These are phyloP conservation scores for Magnolia kwangsiensis DNA, from an alignment of 164 flowering plant species.

Conservation along the genomic window DNA sequence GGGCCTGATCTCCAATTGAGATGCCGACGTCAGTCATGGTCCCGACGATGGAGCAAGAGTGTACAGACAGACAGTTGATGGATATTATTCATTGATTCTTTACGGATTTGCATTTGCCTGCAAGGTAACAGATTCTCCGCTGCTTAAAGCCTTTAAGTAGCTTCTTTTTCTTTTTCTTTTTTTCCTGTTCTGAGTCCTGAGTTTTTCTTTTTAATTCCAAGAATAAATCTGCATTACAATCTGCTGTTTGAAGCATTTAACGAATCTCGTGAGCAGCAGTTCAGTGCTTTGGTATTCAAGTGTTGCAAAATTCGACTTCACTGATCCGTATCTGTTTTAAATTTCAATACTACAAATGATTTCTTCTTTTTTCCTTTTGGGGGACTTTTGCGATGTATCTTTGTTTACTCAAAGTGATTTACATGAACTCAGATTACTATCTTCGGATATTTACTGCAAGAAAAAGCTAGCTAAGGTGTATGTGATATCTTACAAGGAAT, in stretches of 20 bases:
- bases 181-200: not conserved
- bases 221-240: conserved; percentile 9
- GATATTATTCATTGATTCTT: conserved; percentile 30
- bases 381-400: not conserved
- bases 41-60: conserved; percentile 23
- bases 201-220: conserved; percentile 1
- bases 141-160: conserved; percentile 9
- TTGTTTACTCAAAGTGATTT: not conserved
- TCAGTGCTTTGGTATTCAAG: not conserved
- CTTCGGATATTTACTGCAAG: not conserved
- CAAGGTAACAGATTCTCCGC: conserved; percentile 4
- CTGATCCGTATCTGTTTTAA: conserved; percentile 5
- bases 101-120: conserved; percentile 15
- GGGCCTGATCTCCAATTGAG: conserved; percentile 23
- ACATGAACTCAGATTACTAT: not conserved
- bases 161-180: conserved; percentile 9
- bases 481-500: not conserved
- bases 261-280: not conserved
- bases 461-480: not conserved
- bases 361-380: not conserved
- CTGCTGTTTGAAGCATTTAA: not conserved
- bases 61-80: conserved; percentile 25
- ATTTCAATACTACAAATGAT: conserved; percentile 4
- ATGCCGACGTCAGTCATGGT: not conserved
- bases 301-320: conserved; percentile 1